Percentiles rank a stretch among this genome's conserved stretches.
Conservation (phyloP, 2,329 filamentous ascomycete species). For the Xylaria sp. region DNA sequence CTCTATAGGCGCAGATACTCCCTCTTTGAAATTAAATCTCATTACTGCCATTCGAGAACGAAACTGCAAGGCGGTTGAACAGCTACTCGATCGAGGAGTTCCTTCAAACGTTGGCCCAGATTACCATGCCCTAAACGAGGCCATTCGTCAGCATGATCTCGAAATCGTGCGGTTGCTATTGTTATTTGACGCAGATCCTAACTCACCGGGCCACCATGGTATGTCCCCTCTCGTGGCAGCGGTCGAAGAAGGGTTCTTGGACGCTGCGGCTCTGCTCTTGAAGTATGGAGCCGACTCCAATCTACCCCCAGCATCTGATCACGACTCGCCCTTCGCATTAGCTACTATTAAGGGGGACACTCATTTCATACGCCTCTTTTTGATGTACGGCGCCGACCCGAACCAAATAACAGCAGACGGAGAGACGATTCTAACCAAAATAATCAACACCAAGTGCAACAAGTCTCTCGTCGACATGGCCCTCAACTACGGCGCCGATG, state of each 20-base stretch:
- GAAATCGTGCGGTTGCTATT: conserved; percentile 66
- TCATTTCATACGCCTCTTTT: conserved; percentile 66
- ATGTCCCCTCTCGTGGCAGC: conserved; percentile 62
- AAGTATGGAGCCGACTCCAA: conserved; percentile 73
- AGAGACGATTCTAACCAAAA: conserved; percentile 68
- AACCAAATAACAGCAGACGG: conserved; percentile 64
- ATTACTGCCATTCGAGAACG: conserved; percentile 64
- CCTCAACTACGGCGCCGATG: conserved; percentile 67
- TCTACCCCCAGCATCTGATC: conserved; percentile 58
- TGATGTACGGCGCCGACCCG: conserved; percentile 69
- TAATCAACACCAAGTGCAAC: conserved; percentile 68
- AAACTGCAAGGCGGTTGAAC: conserved; percentile 66
- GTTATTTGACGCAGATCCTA: conserved; percentile 67
- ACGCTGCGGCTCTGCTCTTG: conserved; percentile 67
- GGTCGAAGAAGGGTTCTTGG: conserved; percentile 63
- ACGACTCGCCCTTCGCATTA: conserved; percentile 65
- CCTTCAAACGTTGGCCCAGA: conserved; percentile 60
- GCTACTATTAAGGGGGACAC: conserved; percentile 63
- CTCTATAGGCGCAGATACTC: conserved; percentile 54
- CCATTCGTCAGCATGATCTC: conserved; percentile 60
- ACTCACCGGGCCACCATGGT: conserved; percentile 59
- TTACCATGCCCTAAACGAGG: conserved; percentile 62
- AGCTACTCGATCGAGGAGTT: conserved; percentile 67
- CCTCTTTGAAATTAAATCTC: conserved; percentile 59
- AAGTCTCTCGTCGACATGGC: conserved; percentile 66